Evolutionary conservation across 2,329 filamentous ascomycete genomes (phyloP), one percentile per base, ranked within the genome.

Genomic region (Pseudocercospora macadamiae): DNA sequence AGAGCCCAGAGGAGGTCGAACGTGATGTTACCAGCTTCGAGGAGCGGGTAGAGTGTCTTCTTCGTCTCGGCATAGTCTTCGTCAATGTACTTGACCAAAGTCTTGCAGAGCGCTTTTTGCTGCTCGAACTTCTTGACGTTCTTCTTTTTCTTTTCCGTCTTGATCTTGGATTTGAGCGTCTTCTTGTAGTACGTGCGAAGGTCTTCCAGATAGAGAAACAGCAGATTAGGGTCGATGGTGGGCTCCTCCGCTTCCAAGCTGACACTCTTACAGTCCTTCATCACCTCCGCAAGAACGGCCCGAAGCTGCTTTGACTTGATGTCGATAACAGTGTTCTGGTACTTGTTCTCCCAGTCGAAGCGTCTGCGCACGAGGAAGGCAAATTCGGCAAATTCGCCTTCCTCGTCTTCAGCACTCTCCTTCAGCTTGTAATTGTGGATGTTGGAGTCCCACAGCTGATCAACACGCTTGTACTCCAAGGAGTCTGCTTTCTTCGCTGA

Each of bases 1-100:
- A 96, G 77, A 0, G 91, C 91, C 92, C 92, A 96, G 1, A 96
- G 79, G 2, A 96, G 82, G 57, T 96, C 91, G 66, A 93, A 96
- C 0, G 91, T 96, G 71, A 96, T 96, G 44, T 91, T 86, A 7
- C 91, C 90, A 28, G 88, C 89, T 63, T 91, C 84, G 1, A 96
- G 79, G 76, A 96, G 85, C 0, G 91, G 89, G 65, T 92, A 88
- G 0, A 96, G 81, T 1, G 88, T 89, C 73, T 91, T 90, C 71
- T 93, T 93, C 30, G 83, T 86, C 16, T 89, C 82, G 1, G 86
- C 84, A 68, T 91, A 96, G 73, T 96, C 93, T 60, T 87, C 85
- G 66, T 93, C 88, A n/a, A 95, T 79, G 67, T 91, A 95, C 55
- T 85, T 85, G 54, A 92, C 75, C 3, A 96, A 81, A 0, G 91